Evolutionary conservation across 1,284 basidiomycete species (phyloP), one percentile per base, ranked within the genome.

Genomic region (Porodaedalea pini): DNA sequence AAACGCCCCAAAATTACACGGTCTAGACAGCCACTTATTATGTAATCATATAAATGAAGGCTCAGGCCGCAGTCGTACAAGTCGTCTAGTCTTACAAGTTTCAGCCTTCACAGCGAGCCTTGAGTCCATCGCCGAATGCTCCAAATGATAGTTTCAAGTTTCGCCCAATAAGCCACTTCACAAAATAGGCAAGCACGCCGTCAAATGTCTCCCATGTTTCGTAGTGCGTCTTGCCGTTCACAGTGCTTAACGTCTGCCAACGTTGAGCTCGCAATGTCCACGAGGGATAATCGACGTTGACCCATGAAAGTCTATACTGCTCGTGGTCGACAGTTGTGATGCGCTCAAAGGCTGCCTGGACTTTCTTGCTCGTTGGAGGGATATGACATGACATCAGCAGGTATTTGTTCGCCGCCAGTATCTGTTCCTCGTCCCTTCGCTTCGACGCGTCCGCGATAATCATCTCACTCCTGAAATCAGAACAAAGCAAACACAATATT

Each of bases 161-260:
- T 19, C 39, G 23, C 39, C 47, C 45, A 21, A 54, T 6, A 13
- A 56, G 51, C 54, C 32, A 51, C 54, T 73, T 75, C 55, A 87
- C 68, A n/a, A 83, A 3, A 62, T 83, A 83, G 34, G 83, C 84
- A 3, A 80, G 53, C 3, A 77, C 19, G 0, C 87, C 86, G 10
- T 68, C 68, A 58, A 88, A 87, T 31, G 80, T 79, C 66, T 85
- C 83, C n/a, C 77, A 70, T 4, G 78, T 81, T 67, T 88, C 83
- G 64, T 89, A 89, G 52, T 75, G 76, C 31, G 82, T 84, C 70
- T 77, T 77, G 34, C 78, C 83, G 27, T 71, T 75, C 11, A 21
- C 41, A 15, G 72, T 73, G 6, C 74, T 79, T 52, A 90, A 66
- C 57, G 73, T 73, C 67, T 90, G 87, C 86, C 85, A 88, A 27